These are phyloP conservation scores for Fusarium sublunatum DNA, from an alignment of 2,329 filamentous ascomycete genomes.

Conservation along the genomic window DNA sequence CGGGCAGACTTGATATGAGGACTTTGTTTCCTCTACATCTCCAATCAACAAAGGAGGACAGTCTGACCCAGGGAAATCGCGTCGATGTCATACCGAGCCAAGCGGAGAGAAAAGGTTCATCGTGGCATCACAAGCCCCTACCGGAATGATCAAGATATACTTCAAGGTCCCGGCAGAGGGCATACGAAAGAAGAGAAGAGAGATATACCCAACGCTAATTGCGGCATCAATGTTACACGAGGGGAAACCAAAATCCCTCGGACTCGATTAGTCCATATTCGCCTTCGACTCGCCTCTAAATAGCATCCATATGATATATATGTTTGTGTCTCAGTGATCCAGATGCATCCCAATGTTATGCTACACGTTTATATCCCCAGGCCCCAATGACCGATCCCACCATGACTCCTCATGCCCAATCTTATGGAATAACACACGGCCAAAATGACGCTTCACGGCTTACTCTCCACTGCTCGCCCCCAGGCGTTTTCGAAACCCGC, in stretches of 20 bases:
- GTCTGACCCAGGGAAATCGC: background rate
- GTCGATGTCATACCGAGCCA: background rate
- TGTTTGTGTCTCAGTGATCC: slow-evolving; percentile 32
- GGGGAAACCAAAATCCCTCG: slow-evolving; percentile 19
- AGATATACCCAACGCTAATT: slow-evolving; percentile 42
- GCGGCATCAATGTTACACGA: slow-evolving; percentile 41
- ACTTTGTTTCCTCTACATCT: background rate
- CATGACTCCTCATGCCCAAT: slow-evolving; percentile 32
- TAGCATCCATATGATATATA: slow-evolving; percentile 19
- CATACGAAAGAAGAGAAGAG: slow-evolving; percentile 6
- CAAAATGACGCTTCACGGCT: slow-evolving; percentile 34
- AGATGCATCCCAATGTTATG: slow-evolving; percentile 32
- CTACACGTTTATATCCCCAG: slow-evolving; percentile 23
- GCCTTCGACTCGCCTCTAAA: slow-evolving; percentile 20
- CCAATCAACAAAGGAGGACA: background rate
- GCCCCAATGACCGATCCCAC: slow-evolving; percentile 12
- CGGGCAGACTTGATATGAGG: background rate
- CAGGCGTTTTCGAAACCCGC: slow-evolving; percentile 74
- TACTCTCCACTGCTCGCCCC: slow-evolving; percentile 67
- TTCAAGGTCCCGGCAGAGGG: slow-evolving; percentile 8
- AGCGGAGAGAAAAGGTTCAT: background rate
- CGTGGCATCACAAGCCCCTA: background rate
- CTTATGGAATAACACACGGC: slow-evolving; percentile 27
- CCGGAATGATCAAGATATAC: background rate
- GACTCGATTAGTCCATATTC: slow-evolving; percentile 18